phyloP scores from a whole-genome alignment of 768 basidiomycete genomes.

The Kwoniella sp. region DNA sequence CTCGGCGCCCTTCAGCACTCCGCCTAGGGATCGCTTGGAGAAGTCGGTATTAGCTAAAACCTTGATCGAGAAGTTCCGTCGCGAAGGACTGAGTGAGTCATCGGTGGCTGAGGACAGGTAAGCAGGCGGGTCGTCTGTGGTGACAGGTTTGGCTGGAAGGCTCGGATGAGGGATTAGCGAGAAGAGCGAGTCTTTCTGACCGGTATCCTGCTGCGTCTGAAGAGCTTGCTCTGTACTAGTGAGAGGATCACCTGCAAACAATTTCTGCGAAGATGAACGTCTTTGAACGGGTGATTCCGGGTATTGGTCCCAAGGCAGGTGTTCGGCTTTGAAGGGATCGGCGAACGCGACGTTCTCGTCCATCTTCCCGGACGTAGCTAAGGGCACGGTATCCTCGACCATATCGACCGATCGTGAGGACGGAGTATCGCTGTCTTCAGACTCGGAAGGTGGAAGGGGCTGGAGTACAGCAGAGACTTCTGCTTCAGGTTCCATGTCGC shows the following conservation, averaged over 20 bases:
- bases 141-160: not conserved
- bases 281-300: conserved; percentile 2
- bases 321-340: not conserved
- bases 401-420: conserved; percentile 3
- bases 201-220: not conserved
- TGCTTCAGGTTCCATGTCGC: conserved; percentile 4
- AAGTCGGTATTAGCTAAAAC: conserved; percentile 20
- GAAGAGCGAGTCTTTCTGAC: not conserved
- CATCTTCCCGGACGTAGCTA: not conserved
- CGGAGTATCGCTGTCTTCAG: not conserved
- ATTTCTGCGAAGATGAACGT: not conserved
- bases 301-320: conserved; percentile 7
- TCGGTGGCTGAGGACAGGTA: not conserved
- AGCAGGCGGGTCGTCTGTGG: conserved; percentile 3
- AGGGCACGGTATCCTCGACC: conserved; percentile 10
- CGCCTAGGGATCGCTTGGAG: conserved; percentile 22
- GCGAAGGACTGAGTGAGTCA: not conserved
- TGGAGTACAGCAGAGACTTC: conserved; percentile 7
- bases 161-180: not conserved
- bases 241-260: not conserved
- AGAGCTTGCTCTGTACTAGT: not conserved
- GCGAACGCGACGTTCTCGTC: not conserved
- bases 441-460: not conserved
- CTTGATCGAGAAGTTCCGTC: conserved; percentile 2
- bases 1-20: not conserved